Percentiles rank a stretch among this genome's conserved stretches.
phyloP scores from a whole-genome alignment of 768 basidiomycete species.

The Xerocomellus amylosporus region DNA sequence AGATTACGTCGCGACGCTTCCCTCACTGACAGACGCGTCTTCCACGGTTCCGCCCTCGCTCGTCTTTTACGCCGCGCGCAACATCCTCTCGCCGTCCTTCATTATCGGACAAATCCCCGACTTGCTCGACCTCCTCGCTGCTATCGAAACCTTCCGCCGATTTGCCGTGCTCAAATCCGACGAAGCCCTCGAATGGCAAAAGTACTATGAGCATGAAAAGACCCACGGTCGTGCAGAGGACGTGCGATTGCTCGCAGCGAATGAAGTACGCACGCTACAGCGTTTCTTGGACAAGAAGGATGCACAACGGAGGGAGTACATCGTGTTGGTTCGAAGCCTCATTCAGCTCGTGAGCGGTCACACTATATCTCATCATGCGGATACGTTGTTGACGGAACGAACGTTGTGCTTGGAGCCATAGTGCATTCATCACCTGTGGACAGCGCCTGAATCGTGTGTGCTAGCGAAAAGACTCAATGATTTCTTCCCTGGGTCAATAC shows the following conservation, averaged over 20 bases:
- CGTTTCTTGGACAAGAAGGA: conserved; percentile 12
- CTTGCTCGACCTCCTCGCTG: conserved; percentile 23
- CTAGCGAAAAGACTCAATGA: conserved; percentile 20
- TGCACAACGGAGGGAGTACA: conserved; percentile 21
- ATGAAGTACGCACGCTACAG: conserved; percentile 14
- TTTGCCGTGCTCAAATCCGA: conserved; percentile 14
- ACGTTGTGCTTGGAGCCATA: neutral
- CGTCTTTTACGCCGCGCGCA: conserved; percentile 28
- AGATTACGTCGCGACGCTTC: conserved; percentile 11
- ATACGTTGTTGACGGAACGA: neutral
- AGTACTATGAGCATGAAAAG: conserved; percentile 17
- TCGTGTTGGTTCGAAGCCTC: conserved; percentile 22
- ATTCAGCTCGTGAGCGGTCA: conserved; percentile 17
- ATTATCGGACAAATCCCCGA: conserved; percentile 33
- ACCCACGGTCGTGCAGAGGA: neutral
- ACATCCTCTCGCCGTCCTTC: conserved; percentile 29
- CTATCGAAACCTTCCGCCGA: conserved; percentile 24
- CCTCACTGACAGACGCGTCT: neutral
- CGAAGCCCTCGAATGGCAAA: conserved; percentile 27
- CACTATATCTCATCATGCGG: neutral
- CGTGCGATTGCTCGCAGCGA: conserved; percentile 18
- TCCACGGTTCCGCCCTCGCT: conserved; percentile 12
- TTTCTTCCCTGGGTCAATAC: conserved; percentile 30
- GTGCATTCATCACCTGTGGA: conserved; percentile 31
- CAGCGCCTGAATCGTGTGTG: conserved; percentile 27